Evolutionary conservation across 768 basidiomycete genomes (phyloP).

Genomic region (Mycena crocata): DNA sequence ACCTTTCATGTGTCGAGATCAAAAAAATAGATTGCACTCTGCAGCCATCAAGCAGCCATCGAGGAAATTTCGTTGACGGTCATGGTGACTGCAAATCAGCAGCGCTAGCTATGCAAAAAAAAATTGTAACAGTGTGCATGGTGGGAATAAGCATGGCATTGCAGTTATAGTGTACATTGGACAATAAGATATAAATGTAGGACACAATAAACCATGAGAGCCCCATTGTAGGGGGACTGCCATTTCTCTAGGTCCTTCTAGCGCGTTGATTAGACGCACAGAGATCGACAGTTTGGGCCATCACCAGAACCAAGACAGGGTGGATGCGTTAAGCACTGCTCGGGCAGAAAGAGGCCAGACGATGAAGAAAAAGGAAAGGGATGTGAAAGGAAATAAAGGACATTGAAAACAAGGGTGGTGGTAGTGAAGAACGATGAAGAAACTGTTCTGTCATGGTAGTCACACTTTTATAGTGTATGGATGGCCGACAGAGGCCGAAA

Average conservation of each 20-base stretch:
- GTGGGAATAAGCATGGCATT: too few species aligned
- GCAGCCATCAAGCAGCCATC: too few species aligned
- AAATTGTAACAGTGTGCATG: too few species aligned
- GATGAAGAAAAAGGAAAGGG: neutral
- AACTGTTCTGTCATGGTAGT: neutral
- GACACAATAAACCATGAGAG: slow-evolving; percentile 28
- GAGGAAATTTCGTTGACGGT: too few species aligned
- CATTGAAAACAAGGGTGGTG: slow-evolving; percentile 24
- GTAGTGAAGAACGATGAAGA: neutral
- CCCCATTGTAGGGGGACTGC: slow-evolving; percentile 16
- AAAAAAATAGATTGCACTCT: too few species aligned
- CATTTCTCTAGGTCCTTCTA: slow-evolving; percentile 28
- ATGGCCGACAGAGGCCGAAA: slow-evolving; percentile 8
- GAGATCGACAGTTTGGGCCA: slow-evolving; percentile 25
- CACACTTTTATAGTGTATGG: neutral
- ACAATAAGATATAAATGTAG: slow-evolving; percentile 5
- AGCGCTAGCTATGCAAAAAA: too few species aligned
- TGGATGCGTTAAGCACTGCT: slow-evolving; percentile 32
- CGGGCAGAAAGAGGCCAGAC: slow-evolving; percentile 30
- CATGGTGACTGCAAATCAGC: too few species aligned
- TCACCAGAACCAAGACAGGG: slow-evolving; percentile 33
- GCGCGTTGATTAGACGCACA: slow-evolving; percentile 31
- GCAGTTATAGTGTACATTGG: neutral
- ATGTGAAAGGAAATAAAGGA: neutral
- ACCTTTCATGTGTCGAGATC: too few species aligned